These are phyloP conservation scores for Aristolochia fimbriata DNA, from an alignment of 164 flowering plant genomes.

Conservation along the genomic window DNA sequence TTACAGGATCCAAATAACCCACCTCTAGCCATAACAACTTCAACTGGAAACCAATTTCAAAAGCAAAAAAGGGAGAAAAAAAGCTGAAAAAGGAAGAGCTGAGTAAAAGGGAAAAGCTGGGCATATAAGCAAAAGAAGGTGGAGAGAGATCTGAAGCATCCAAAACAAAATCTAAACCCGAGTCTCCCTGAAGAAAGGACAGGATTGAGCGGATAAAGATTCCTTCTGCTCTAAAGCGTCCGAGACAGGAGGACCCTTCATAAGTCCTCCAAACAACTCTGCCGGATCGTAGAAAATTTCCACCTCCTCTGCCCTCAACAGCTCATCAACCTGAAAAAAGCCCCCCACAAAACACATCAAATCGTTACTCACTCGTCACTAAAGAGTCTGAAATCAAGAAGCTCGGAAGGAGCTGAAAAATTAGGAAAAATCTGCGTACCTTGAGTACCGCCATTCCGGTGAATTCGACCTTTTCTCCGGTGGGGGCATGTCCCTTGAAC, in stretches of 20 bases:
- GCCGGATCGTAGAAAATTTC: constrained; percentile 80
- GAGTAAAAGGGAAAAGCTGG: too few species aligned
- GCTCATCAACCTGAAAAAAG: constrained; percentile 72
- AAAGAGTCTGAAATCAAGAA: not conserved
- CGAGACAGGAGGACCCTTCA: constrained; percentile 35
- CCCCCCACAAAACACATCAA: not conserved
- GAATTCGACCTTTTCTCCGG: constrained; percentile 64
- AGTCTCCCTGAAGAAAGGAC: constrained; percentile 15
- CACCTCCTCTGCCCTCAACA: constrained; percentile 58
- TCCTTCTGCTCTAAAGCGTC: not conserved
- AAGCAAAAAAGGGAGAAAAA: too few species aligned
- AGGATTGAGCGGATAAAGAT: constrained; percentile 5
- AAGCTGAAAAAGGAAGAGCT: too few species aligned
- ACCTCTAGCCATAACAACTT: too few species aligned
- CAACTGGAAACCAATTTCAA: too few species aligned
- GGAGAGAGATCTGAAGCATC: too few species aligned
- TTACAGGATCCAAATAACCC: too few species aligned
- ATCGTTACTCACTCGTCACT: not conserved
- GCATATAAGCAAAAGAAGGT: too few species aligned
- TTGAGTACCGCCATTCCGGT: constrained; percentile 54
- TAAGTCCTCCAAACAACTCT: constrained; percentile 64
- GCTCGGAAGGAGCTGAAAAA: not conserved
- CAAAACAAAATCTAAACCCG: too few species aligned
- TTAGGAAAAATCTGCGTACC: constrained; percentile 17
- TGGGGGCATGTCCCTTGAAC: constrained; percentile 74